Percentiles rank a stretch among this genome's conserved stretches.
phyloP scores from a whole-genome alignment of 2,329 filamentous ascomycete genomes.

The Clarireedia hainanense region DNA sequence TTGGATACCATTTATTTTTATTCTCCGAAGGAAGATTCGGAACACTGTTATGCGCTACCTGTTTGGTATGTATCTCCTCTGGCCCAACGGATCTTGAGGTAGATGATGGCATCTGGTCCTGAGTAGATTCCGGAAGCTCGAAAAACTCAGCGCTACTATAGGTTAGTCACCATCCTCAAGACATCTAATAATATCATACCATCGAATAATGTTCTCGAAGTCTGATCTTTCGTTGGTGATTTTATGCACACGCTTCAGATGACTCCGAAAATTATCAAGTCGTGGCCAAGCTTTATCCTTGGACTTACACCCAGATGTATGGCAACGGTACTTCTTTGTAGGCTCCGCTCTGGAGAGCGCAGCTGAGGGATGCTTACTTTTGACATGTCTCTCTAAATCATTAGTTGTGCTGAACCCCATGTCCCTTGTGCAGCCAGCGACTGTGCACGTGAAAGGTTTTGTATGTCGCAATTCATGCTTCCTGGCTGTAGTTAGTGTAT shows the following conservation, averaged over 20 bases:
- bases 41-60: neutral
- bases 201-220: slow-evolving; percentile 35
- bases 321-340: slow-evolving; percentile 52
- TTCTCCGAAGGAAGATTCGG: neutral
- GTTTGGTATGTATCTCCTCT: slow-evolving; percentile 5
- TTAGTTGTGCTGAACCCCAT: slow-evolving; percentile 73
- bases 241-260: slow-evolving; percentile 62
- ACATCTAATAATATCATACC: slow-evolving; percentile 30
- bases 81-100: neutral
- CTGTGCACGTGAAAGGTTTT: slow-evolving; percentile 57
- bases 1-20: slow-evolving; percentile 16
- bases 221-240: slow-evolving; percentile 30
- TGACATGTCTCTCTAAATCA: slow-evolving; percentile 72
- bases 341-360: slow-evolving; percentile 34
- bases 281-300: slow-evolving; percentile 69
- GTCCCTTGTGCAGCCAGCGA: slow-evolving; percentile 46
- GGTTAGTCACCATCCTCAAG: neutral
- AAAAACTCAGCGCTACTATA: slow-evolving; percentile 17
- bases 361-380: slow-evolving; percentile 56
- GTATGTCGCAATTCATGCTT: slow-evolving; percentile 68
- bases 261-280: slow-evolving; percentile 78
- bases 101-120: slow-evolving; percentile 10
- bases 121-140: slow-evolving; percentile 11
- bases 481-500: slow-evolving; percentile 37
- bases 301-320: slow-evolving; percentile 45